Conservation (phyloP, 768 basidiomycete genomes). For the Phylloporus sp. region DNA sequence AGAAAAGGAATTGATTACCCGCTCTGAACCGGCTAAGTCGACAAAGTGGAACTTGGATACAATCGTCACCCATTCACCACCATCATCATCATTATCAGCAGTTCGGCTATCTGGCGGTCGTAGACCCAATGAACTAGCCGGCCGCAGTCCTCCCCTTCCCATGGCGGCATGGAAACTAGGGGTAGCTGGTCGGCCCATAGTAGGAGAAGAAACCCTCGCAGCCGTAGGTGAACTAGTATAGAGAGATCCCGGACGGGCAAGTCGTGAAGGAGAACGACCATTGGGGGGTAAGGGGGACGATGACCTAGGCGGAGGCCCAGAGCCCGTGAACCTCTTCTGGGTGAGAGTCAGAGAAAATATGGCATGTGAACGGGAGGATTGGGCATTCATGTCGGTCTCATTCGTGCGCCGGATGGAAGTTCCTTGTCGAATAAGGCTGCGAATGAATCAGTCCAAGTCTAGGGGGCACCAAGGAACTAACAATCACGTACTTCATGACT, state of each 20-base stretch:
- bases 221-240: constrained; percentile 42
- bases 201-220: constrained; percentile 67
- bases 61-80: constrained; percentile 84
- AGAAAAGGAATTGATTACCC: constrained; percentile 45
- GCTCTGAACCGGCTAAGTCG: constrained; percentile 94
- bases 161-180: constrained; percentile 78
- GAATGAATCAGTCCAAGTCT: constrained; percentile 21
- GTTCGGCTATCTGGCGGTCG: constrained; percentile 48
- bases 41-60: constrained; percentile 98
- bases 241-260: constrained; percentile 80
- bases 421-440: constrained; percentile 82
- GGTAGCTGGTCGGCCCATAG: constrained; percentile 71
- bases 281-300: constrained; percentile 72
- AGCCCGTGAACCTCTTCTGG: constrained; percentile 82
- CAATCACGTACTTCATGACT: constrained; percentile 80
- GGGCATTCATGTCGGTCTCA: constrained; percentile 98
- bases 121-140: constrained; percentile 74
- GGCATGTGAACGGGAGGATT: constrained; percentile 96
- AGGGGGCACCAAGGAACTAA: constrained; percentile 4
- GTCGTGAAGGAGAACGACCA: constrained; percentile 72
- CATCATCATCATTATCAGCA: constrained; percentile 50
- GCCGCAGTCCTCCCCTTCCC: constrained; percentile 65
- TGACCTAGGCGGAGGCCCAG: constrained; percentile 65
- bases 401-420: constrained; percentile 90
- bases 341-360: constrained; percentile 96